Base-by-base conservation (phyloP, 805 yeast genomes). In the Groenewaldozyma tartarivorans region DNA sequence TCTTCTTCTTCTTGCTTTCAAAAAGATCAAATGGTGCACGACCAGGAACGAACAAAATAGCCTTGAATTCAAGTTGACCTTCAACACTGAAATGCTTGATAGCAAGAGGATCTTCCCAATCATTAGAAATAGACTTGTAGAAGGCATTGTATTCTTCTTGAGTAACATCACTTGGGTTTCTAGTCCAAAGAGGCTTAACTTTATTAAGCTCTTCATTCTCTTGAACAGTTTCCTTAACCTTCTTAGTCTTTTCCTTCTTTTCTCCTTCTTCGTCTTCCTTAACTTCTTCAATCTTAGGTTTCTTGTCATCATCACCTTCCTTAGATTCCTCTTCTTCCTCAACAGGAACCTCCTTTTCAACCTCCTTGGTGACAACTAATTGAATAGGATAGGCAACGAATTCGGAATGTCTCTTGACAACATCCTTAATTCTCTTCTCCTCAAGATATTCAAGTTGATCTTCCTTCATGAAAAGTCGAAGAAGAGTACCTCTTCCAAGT, bases 101-200 rank as follows among this genome's bases (percentile, higher is more conserved):
- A 54, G 96, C 96, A 65, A 92, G 79, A 71, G 96, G 99, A 66
- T 92, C 98, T 75, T 92, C 98, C 98, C 98, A 92, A 71, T 92
- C 99, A 71, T 92, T 92, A 43, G 98, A 88, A 62, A 92, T 92
- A 39, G 97, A 87, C 76, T 92, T 92, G 84, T 92, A 92, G 83
- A 92, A 92, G 46, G 97, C 94, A 61, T 92, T 90, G 78, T 92
- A 92, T 73, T 92, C 99, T 53, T 92, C 98, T 75, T 86, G 88
- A 51, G 95, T 77, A 55, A 92, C 94, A 51, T 92, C 99, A 57
- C 90, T 71, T 67, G 99, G 98, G 75, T 81, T 83, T 78, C 97
- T 86, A 55, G 98, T 92, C 99, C 99, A 92, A 64, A 92, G 74
- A 51, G 99, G 99, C 75, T 92, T 92, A 54, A 95, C 85, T 77